Evolutionary conservation across 228 moss, liverwort and hornwort genomes (phyloP).

Genomic region (Sphagnum fallax): DNA sequence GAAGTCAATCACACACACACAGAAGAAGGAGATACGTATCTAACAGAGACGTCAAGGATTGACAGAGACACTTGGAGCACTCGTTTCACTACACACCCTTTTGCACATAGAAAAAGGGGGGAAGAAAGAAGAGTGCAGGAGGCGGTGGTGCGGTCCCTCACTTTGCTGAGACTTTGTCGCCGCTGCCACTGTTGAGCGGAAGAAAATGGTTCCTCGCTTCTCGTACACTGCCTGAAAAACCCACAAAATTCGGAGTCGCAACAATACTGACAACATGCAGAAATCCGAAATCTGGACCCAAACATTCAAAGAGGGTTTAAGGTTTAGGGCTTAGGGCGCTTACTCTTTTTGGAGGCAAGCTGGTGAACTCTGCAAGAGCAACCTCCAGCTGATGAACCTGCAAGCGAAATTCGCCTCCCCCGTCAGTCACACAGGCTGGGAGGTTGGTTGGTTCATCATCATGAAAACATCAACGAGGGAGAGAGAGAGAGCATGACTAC

Average conservation of each 20-base stretch:
- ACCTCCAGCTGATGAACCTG: slow-evolving; percentile 75
- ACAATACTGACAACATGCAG: background rate
- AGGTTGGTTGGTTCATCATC: too few species aligned
- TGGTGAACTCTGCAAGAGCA: slow-evolving; percentile 61
- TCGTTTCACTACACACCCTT: too few species aligned
- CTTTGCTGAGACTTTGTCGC: slow-evolving; percentile 40
- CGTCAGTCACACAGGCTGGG: background rate
- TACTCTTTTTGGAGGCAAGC: slow-evolving; percentile 51
- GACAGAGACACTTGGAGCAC: too few species aligned
- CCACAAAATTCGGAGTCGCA: slow-evolving; percentile 4
- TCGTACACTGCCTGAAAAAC: slow-evolving; percentile 43
- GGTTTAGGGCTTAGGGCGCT: background rate
- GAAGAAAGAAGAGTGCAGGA: too few species aligned
- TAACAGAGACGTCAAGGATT: too few species aligned
- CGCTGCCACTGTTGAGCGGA: slow-evolving; percentile 36
- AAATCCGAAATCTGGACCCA: background rate
- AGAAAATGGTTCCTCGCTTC: slow-evolving; percentile 50
- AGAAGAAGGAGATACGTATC: too few species aligned
- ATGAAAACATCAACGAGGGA: too few species aligned
- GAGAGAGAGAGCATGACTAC: too few species aligned
- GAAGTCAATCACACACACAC: too few species aligned
- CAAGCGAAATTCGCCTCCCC: background rate
- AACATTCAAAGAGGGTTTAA: background rate
- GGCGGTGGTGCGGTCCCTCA: slow-evolving; percentile 13
- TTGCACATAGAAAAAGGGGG: too few species aligned